A percentile compares a stretch with the other conserved stretches of the same genome.
These are phyloP conservation scores for Lippia alba DNA, from an alignment of 305 asterid genomes.

Conservation along the genomic window DNA sequence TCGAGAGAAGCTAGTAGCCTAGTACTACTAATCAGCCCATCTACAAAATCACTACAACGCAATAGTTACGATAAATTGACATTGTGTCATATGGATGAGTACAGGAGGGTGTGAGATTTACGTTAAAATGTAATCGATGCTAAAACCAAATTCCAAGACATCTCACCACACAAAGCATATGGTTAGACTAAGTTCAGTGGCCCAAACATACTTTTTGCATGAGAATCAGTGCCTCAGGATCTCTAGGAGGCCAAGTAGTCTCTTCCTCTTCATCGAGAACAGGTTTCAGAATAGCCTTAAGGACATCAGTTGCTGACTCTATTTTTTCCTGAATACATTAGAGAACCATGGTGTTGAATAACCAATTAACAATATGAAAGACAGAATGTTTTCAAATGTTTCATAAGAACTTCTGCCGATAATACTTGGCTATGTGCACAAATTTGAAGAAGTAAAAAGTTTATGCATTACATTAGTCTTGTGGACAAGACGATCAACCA, in stretches of 20 bases:
- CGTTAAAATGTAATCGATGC: conserved; percentile 14
- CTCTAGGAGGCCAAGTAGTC: conserved; percentile 84
- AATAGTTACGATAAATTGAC: too few species aligned
- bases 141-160: conserved; percentile 20
- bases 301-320: conserved; percentile 88
- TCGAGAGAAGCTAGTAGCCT: too few species aligned
- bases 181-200: conserved; percentile 18
- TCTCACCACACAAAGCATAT: neutral
- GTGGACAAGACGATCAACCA: conserved; percentile 83
- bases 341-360: conserved; percentile 31
- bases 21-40: too few species aligned
- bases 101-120: neutral
- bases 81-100: conserved; percentile 15
- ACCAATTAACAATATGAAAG: conserved; percentile 19
- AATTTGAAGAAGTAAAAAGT: conserved; percentile 30
- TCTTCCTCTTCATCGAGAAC: conserved; percentile 73
- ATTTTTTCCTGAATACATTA: conserved; percentile 68
- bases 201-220: conserved; percentile 72
- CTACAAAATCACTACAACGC: too few species aligned
- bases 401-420: conserved; percentile 17
- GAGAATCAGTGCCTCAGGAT: conserved; percentile 71
- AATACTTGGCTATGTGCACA: neutral
- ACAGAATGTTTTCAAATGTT: conserved; percentile 6
- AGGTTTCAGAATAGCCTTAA: conserved; percentile 76
- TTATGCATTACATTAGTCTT: conserved; percentile 68